Conservation (phyloP, 2,329 filamentous ascomycete genomes). For the Sclerotinia glacialis region DNA sequence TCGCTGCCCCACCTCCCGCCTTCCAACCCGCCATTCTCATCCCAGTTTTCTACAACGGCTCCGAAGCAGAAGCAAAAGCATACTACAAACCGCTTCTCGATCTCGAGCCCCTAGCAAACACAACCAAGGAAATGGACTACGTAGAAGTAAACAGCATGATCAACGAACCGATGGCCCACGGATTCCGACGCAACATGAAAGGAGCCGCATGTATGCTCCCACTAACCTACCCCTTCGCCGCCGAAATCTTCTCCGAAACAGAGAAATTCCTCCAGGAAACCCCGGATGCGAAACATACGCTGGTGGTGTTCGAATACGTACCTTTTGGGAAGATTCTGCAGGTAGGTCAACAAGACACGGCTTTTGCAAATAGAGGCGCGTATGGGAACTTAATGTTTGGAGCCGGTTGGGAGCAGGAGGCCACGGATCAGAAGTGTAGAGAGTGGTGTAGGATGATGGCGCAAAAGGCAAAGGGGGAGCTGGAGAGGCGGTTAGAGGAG, state of each 20-base stretch:
- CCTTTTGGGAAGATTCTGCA: conserved; percentile 28
- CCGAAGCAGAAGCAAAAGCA: conserved; percentile 34
- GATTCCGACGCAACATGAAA: conserved; percentile 21
- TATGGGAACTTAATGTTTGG: conserved; percentile 33
- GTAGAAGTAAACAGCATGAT: conserved; percentile 38
- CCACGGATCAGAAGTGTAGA: conserved; percentile 26
- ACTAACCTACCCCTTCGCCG: conserved; percentile 16
- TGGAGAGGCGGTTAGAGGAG: conserved; percentile 23
- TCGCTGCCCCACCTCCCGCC: conserved; percentile 22
- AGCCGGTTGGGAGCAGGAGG: conserved; percentile 35
- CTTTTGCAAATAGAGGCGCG: conserved; percentile 36
- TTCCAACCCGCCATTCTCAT: conserved; percentile 19
- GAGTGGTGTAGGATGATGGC: conserved; percentile 30
- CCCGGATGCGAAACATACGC: conserved; percentile 28
- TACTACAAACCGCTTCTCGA: conserved; percentile 38
- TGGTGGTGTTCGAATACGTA: conserved; percentile 30
- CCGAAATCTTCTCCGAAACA: conserved; percentile 36
- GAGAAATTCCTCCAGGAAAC: conserved; percentile 34
- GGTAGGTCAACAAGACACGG: conserved; percentile 30
- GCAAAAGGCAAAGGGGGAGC: conserved; percentile 21
- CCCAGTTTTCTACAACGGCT: conserved; percentile 41
- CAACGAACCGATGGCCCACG: conserved; percentile 32
- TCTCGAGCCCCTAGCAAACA: conserved; percentile 36
- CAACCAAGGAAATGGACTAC: conserved; percentile 38
- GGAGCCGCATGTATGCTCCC: conserved; percentile 21